Conservation (phyloP, 2,329 filamentous ascomycete species). For the Capronia epimyces region DNA sequence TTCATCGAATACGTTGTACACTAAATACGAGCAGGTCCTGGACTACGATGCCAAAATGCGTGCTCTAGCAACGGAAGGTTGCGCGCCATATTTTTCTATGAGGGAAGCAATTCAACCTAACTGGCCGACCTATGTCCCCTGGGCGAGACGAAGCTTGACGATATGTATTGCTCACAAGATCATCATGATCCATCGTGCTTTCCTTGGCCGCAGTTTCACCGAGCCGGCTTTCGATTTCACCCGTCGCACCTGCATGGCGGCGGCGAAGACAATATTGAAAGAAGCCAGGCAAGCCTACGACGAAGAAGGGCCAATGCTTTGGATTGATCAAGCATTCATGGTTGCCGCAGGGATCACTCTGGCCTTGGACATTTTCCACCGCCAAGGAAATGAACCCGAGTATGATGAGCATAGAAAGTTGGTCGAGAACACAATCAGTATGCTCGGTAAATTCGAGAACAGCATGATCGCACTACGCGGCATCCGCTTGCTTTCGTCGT, state of each 20-base stretch:
- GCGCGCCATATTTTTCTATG: conserved; percentile 36
- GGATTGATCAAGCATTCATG: conserved; percentile 42
- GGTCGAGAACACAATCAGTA: conserved; percentile 25
- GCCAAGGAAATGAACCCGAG: conserved; percentile 24
- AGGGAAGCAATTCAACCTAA: conserved; percentile 33
- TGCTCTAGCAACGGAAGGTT: conserved; percentile 31
- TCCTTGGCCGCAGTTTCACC: conserved; percentile 40
- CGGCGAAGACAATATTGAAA: conserved; percentile 39
- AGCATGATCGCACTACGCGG: conserved; percentile 29
- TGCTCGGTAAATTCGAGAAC: conserved; percentile 26
- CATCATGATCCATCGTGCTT: conserved; percentile 42
- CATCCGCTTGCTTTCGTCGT: conserved; percentile 25
- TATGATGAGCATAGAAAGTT: conserved; percentile 26
- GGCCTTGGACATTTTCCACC: conserved; percentile 38
- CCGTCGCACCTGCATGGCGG: conserved; percentile 39
- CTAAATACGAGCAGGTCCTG: conserved; percentile 39
- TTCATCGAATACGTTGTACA: conserved; percentile 35
- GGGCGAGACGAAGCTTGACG: conserved; percentile 38
- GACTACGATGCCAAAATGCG: conserved; percentile 40
- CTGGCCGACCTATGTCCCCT: conserved; percentile 40
- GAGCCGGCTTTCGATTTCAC: conserved; percentile 41
- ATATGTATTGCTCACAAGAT: conserved; percentile 41
- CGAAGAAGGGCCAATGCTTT: conserved; percentile 38
- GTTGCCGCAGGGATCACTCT: conserved; percentile 39
- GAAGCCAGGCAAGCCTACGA: conserved; percentile 35